Base-by-base conservation (phyloP, 768 basidiomycete species). In the Podaxis pistillaris region DNA sequence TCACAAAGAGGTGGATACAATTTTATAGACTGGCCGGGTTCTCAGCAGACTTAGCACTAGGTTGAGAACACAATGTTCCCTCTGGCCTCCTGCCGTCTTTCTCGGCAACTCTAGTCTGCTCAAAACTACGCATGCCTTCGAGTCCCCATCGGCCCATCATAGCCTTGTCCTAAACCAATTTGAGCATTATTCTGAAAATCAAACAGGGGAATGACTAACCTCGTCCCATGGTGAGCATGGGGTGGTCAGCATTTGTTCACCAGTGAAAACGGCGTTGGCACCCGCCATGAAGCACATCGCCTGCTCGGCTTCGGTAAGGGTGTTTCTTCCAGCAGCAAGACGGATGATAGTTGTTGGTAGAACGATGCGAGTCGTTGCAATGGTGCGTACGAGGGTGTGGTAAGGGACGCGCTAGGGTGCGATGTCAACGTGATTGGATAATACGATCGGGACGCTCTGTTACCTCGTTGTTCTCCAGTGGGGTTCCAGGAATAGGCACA, bases 211-310 rank as follows among this genome's bases (percentile, higher is more conserved):
- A 26, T 28, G 59, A 68, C 76, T 68, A 68, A 87, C 89, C 79
- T 96, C 93, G 70, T 97, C 94, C 96, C 96, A 98, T 47, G 94
- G 92, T 9, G 92, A 90, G 90, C 95, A 97, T 51, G 96, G 94
- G 13, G 96, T 98, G 12, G 96, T 98, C 67, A 98, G 75, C 96
- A 98, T 98, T 68, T 89, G 83, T 72, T 98, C 96, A 47, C 96
- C 96, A n/a, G 96, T 98, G 74, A 98, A 98, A 64, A 98, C 89
- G 22, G 96, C 96, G 71, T 98, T 98, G 22, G 96, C 96, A 24
- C 96, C 96, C 0, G 96, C 95, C 91, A 98, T 91, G 78, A 98
- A 98, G 71, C 94, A 95, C 90, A 98, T 94, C 6, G 90, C 94
- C 72, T 98, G 96, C 74, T 98, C 92, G 8, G 91, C 82, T 78